Percentiles rank a stretch among this genome's conserved stretches.
These are phyloP conservation scores for Candolleomyces eurysporus DNA, from an alignment of 768 basidiomycete genomes.

Conservation along the genomic window DNA sequence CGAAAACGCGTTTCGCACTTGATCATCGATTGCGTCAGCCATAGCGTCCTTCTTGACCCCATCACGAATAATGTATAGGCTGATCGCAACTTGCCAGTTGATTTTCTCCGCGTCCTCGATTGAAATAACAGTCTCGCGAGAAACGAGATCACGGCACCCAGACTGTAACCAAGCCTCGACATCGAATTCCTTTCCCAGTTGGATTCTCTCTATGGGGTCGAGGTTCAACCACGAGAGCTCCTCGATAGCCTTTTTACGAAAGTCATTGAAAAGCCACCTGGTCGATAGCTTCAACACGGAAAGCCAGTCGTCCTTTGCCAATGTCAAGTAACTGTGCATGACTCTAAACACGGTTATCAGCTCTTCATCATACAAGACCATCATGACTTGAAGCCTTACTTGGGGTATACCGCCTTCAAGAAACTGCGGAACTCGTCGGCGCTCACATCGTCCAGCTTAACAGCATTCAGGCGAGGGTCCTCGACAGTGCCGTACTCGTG, in stretches of 20 bases:
- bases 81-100: slow-evolving; percentile 22
- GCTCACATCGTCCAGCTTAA: neutral
- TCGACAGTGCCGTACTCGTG: neutral
- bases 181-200: slow-evolving; percentile 25
- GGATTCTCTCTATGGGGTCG: slow-evolving; percentile 25
- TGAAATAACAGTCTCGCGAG: slow-evolving; percentile 18
- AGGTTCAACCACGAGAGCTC: slow-evolving; percentile 14
- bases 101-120: slow-evolving; percentile 23
- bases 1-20: neutral
- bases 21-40: neutral
- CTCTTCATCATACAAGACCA: neutral
- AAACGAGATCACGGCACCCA: slow-evolving; percentile 24
- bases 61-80: slow-evolving; percentile 16
- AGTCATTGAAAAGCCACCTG: slow-evolving; percentile 33
- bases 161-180: slow-evolving; percentile 32
- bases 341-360: neutral
- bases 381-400: neutral
- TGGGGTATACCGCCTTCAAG: neutral
- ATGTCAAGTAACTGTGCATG: neutral
- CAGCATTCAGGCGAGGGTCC: neutral
- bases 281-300: slow-evolving; percentile 36
- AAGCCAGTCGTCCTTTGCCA: slow-evolving; percentile 30
- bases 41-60: neutral
- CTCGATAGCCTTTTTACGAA: slow-evolving; percentile 28
- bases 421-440: slow-evolving; percentile 2